Percentiles rank a stretch among this genome's conserved stretches.
These are phyloP conservation scores for Ilyonectria robusta DNA, from an alignment of 2,329 filamentous ascomycete species.

Conservation along the genomic window DNA sequence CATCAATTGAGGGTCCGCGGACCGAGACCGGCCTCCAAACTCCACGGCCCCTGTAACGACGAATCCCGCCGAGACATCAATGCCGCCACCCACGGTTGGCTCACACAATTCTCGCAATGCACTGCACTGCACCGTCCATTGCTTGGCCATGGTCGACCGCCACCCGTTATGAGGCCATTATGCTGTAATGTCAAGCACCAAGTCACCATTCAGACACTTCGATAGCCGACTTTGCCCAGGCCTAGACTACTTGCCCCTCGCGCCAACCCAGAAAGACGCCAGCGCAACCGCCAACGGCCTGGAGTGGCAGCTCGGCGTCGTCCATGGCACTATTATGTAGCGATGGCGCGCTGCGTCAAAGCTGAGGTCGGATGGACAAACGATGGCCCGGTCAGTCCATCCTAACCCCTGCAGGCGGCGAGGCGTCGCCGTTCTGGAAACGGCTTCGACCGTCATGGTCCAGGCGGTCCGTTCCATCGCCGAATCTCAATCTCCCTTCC, in stretches of 20 bases:
- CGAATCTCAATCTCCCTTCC: slow-evolving; percentile 25
- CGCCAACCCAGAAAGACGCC: slow-evolving; percentile 10
- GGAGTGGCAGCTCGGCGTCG: slow-evolving; percentile 1
- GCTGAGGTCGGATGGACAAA: slow-evolving; percentile 8
- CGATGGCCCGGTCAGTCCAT: not conserved
- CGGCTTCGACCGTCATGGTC: slow-evolving; percentile 27
- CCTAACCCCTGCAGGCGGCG: slow-evolving; percentile 22
- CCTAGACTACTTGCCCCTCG: slow-evolving; percentile 19
- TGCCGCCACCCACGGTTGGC: slow-evolving; percentile 16
- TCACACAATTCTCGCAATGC: slow-evolving; percentile 31
- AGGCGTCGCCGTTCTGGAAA: slow-evolving; percentile 21
- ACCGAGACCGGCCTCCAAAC: slow-evolving; percentile 18
- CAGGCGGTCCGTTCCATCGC: slow-evolving; percentile 38
- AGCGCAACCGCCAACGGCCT: slow-evolving; percentile 12
- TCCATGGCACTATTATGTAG: not conserved
- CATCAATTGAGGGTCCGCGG: slow-evolving; percentile 4
- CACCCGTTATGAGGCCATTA: slow-evolving; percentile 27
- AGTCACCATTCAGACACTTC: slow-evolving; percentile 20
- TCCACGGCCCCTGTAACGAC: slow-evolving; percentile 11
- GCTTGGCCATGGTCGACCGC: slow-evolving; percentile 17
- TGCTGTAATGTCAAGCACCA: slow-evolving; percentile 12
- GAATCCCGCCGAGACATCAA: slow-evolving; percentile 26
- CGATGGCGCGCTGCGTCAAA: not conserved
- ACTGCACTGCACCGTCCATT: slow-evolving; percentile 21
- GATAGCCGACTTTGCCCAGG: slow-evolving; percentile 2